phyloP scores from a whole-genome alignment of 306 rosid genomes.

The Albizia julibrissin region DNA sequence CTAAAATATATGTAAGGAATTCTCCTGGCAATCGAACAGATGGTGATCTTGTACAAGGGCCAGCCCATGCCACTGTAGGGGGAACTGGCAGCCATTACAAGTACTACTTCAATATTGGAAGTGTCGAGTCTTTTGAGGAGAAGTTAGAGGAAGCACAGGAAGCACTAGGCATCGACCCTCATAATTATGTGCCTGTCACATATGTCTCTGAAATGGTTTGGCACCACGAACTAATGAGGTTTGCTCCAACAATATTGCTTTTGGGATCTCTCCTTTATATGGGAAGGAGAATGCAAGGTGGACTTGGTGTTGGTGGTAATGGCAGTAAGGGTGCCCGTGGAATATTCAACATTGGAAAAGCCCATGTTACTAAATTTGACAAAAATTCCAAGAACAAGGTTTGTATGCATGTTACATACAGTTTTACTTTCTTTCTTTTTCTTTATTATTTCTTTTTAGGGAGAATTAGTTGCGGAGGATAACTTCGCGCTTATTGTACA shows the following conservation, averaged over 20 bases:
- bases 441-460: conserved; percentile 1
- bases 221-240: conserved; percentile 71
- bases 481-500: background rate
- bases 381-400: conserved; percentile 93
- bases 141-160: conserved; percentile 98
- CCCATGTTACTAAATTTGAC: conserved; percentile 83
- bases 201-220: conserved; percentile 78
- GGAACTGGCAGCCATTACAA: conserved; percentile 69
- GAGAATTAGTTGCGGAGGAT: background rate
- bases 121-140: conserved; percentile 95
- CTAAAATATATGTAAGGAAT: conserved; percentile 77
- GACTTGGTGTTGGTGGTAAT: conserved; percentile 78
- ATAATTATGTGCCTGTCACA: conserved; percentile 84
- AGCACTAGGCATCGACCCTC: conserved; percentile 76
- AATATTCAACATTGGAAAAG: conserved; percentile 93
- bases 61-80: conserved; percentile 45
- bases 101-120: conserved; percentile 86
- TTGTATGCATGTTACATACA: background rate
- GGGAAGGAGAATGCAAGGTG: conserved; percentile 89
- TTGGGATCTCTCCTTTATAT: conserved; percentile 65
- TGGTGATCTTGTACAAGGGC: conserved; percentile 68
- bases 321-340: conserved; percentile 75
- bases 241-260: conserved; percentile 75
- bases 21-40: conserved; percentile 60
- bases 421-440: conserved; percentile 11